Conservation (phyloP, 2,329 filamentous ascomycete species). For the Cladosporium oxysporum region DNA sequence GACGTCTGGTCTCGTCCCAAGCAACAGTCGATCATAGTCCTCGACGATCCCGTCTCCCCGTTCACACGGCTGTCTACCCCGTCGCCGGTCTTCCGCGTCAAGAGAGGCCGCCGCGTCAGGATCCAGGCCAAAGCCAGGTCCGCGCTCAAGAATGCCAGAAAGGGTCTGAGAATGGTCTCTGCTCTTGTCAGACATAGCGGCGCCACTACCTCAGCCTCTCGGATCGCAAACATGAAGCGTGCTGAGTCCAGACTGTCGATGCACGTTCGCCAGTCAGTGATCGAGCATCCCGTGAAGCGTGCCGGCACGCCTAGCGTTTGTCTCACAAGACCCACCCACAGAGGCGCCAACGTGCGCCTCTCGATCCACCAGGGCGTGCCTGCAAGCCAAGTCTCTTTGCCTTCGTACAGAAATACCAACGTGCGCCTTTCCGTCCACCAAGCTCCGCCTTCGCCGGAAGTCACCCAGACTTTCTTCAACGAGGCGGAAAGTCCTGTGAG, state of each 20-base stretch:
- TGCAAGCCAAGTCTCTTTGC: background rate
- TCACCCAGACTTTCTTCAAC: background rate
- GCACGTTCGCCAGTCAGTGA: background rate
- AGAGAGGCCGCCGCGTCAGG: background rate
- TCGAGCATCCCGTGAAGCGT: background rate
- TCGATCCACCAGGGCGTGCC: background rate
- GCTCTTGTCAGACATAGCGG: background rate
- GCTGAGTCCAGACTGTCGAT: background rate
- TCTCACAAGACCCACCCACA: background rate
- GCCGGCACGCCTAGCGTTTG: constrained; percentile 5
- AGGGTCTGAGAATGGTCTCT: background rate
- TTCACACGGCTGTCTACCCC: background rate
- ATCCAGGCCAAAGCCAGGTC: background rate
- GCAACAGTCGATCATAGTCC: background rate
- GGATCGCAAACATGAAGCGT: background rate
- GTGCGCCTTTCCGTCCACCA: constrained; percentile 5
- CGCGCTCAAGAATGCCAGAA: background rate
- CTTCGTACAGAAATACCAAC: background rate
- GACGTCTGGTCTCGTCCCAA: background rate
- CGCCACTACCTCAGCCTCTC: background rate
- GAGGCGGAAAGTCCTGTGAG: background rate
- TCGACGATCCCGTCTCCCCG: background rate
- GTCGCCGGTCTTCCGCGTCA: background rate
- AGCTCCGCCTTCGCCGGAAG: background rate
- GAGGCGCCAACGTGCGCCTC: constrained; percentile 2